Evolutionary conservation across 202 grass and related monocot genomes (phyloP), one percentile per base, ranked within the genome.

Genomic region (Panicum virgatum): DNA sequence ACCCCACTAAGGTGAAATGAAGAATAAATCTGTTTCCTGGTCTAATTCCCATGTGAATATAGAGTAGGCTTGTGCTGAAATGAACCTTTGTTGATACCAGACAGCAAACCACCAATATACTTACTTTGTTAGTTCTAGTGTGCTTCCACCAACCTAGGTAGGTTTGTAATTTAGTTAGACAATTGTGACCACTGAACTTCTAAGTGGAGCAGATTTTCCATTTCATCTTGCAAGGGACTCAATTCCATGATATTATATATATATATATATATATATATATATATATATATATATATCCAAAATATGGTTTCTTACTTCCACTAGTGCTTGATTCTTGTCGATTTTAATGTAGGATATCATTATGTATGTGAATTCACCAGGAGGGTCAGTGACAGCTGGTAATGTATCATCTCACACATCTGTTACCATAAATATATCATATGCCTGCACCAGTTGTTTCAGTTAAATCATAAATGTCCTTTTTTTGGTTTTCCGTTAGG

Each of bases 301-400:
- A 52, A 47, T 3, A 44, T 76, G 39, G 26, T 42, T 86, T 74
- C 25, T 29, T 78, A 9, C 22, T 38, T 69, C 26, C 14, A 73
- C 11, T 47, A 44, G 22, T 74, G 16, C 68, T 51, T 79, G 23
- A 79, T 73, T 53, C 46, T 84, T 86, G 36, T 70, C 59, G 58
- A 67, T 84, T 23, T 86, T 79, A 53, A 15, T 84, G 63, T 89
- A 99, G 96, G 96, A 99, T 87, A 99, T 99, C 27, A 82, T 99
- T 76, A 99, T 99, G 91, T 99, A 96, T 83, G 83, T 99, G 39
- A 99, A 99, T 75, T 96, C 92, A 27, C 96, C 92, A 44, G 96
- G 96, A 83, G 96, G 96, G 59, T 96, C 96, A 32, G 96, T 98
- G 46, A 96, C 92, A 81, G 96, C 96, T 69, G 96, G 96, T 98